These are phyloP conservation scores for Sphagnurus paluster DNA, from an alignment of 1,284 basidiomycete species.

Conservation along the genomic window DNA sequence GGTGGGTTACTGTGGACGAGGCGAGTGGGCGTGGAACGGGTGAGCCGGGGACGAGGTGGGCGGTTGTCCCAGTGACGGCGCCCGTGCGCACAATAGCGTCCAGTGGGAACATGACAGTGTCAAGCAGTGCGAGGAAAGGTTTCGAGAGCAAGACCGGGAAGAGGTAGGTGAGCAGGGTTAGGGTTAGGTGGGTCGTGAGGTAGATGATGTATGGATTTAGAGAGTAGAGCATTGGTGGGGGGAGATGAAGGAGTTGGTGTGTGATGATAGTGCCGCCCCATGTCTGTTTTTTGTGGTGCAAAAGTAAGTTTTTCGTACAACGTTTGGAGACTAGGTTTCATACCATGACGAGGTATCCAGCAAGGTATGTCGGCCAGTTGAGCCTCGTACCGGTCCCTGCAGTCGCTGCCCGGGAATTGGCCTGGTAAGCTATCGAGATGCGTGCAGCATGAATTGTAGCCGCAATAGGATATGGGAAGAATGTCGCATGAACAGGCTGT, in stretches of 20 bases:
- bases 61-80: constrained; percentile 33
- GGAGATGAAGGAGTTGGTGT: constrained; percentile 40
- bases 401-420: constrained; percentile 25
- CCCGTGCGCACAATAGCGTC: constrained; percentile 46
- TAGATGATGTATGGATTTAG: constrained; percentile 46
- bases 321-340: constrained; percentile 6
- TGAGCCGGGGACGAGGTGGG: constrained; percentile 30
- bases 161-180: constrained; percentile 40
- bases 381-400: constrained; percentile 18
- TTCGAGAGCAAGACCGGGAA: constrained; percentile 32
- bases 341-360: constrained; percentile 47
- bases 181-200: constrained; percentile 39
- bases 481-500: constrained; percentile 16
- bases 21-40: constrained; percentile 32
- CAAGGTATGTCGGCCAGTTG: constrained; percentile 43
- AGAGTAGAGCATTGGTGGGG: constrained; percentile 47
- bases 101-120: constrained; percentile 46
- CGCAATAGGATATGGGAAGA: constrained; percentile 40
- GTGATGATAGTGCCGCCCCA: constrained; percentile 48
- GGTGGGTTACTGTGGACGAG: constrained; percentile 39
- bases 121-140: constrained; percentile 24
- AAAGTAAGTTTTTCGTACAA: not conserved
- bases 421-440: constrained; percentile 39
- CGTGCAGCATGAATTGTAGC: constrained; percentile 42
- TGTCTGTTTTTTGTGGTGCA: constrained; percentile 31